Evolutionary conservation across 768 basidiomycete species (phyloP).

Genomic region (Panellus pusillus): DNA sequence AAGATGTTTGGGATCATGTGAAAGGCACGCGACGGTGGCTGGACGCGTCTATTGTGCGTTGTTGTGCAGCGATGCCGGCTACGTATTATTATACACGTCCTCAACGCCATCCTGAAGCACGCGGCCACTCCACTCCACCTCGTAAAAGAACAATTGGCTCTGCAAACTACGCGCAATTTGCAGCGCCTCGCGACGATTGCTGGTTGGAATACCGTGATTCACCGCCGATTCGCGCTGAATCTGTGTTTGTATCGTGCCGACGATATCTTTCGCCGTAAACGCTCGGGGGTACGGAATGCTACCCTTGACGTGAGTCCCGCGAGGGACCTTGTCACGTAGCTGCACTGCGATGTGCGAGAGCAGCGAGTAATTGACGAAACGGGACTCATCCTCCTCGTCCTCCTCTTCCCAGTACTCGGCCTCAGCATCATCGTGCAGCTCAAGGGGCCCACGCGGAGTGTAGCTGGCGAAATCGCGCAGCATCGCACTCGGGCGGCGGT

Average conservation of each 20-base stretch:
- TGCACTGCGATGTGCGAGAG: constrained; percentile 88
- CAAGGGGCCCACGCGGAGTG: constrained; percentile 30
- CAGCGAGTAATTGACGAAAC: constrained; percentile 86
- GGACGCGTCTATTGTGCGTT: too few species aligned
- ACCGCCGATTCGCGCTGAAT: constrained; percentile 83
- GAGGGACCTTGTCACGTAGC: constrained; percentile 85
- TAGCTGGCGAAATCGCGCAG: constrained; percentile 21
- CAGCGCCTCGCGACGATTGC: constrained; percentile 80
- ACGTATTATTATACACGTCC: constrained; percentile 92
- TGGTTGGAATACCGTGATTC: constrained; percentile 70
- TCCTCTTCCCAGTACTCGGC: constrained; percentile 55
- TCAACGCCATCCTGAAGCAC: constrained; percentile 85
- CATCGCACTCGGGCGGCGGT: constrained; percentile 22
- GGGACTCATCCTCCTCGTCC: constrained; percentile 63
- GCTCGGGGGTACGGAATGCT: constrained; percentile 87
- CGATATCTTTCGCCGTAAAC: constrained; percentile 92
- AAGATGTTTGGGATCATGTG: too few species aligned
- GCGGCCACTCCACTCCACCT: constrained; percentile 92
- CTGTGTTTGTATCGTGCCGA: constrained; percentile 84
- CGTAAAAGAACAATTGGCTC: constrained; percentile 92
- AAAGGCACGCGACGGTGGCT: too few species aligned
- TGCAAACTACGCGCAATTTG: constrained; percentile 90
- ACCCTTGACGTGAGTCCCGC: constrained; percentile 86
- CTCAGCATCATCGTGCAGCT: constrained; percentile 48
- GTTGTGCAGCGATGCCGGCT: too few species aligned